These are phyloP conservation scores for Wallacemonas sp. DNA, from an alignment of 208 protist species.

Conservation along the genomic window DNA sequence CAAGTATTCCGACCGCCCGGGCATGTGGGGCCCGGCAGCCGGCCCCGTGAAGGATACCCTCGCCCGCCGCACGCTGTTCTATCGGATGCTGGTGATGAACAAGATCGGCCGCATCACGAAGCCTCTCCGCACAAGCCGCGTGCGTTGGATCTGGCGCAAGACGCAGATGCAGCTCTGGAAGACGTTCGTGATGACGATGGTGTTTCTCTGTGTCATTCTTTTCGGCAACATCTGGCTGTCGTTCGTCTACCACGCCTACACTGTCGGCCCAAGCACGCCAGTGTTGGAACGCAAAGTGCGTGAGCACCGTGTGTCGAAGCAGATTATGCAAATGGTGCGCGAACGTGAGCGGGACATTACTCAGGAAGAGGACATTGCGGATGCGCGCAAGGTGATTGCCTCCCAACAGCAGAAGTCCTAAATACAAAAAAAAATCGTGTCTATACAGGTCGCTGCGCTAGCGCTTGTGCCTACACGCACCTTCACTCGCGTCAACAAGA, in stretches of 20 bases:
- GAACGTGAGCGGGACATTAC: constrained; percentile 78
- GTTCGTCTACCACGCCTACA: constrained; percentile 91
- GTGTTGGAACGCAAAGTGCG: constrained; percentile 89
- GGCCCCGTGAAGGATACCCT: constrained; percentile 86
- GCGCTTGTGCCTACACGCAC: not conserved
- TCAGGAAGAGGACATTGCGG: constrained; percentile 59
- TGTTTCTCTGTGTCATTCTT: constrained; percentile 73
- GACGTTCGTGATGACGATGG: constrained; percentile 84
- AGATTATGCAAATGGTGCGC: constrained; percentile 91
- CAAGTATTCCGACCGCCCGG: constrained; percentile 84
- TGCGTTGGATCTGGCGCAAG: constrained; percentile 84
- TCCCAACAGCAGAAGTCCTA: constrained; percentile 49
- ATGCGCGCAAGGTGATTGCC: constrained; percentile 54
- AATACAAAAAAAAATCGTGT: not conserved
- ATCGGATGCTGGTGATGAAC: constrained; percentile 84
- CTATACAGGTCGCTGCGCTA: not conserved
- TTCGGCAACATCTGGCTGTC: constrained; percentile 86
- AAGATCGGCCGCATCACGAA: constrained; percentile 83
- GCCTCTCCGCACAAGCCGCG: constrained; percentile 79
- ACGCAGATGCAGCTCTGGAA: constrained; percentile 87
- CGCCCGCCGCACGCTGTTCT: constrained; percentile 80
- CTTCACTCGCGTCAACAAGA: too few relatives aligned
- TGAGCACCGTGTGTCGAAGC: constrained; percentile 87
- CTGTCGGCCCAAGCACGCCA: constrained; percentile 77
- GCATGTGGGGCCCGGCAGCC: constrained; percentile 82